These are phyloP conservation scores for Pharus latifolius DNA, from an alignment of 176 grass and related monocot genomes.

Conservation along the genomic window DNA sequence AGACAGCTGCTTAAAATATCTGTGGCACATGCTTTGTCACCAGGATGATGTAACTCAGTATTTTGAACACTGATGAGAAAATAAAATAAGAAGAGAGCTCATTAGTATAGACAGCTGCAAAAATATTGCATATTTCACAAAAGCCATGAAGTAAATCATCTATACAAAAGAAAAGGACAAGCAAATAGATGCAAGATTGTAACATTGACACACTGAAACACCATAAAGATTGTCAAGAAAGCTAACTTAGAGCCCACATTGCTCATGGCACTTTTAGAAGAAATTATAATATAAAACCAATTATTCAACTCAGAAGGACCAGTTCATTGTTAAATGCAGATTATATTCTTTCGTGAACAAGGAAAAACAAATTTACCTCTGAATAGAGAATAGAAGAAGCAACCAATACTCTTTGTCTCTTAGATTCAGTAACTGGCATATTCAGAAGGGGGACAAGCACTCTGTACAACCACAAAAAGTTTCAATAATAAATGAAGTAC, in stretches of 20 bases:
- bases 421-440: conserved; percentile 90
- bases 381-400: conserved; percentile 89
- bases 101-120: too few species aligned
- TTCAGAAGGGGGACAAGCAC: conserved; percentile 78
- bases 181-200: background rate
- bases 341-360: background rate
- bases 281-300: background rate
- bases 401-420: conserved; percentile 90
- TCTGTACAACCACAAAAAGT: conserved; percentile 38
- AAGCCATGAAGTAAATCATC: background rate
- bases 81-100: background rate
- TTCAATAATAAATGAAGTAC: conserved; percentile 18
- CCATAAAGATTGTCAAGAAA: background rate
- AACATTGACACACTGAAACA: background rate
- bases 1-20: background rate
- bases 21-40: background rate
- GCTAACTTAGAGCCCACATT: background rate
- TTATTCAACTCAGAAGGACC: background rate
- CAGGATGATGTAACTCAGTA: background rate
- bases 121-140: background rate
- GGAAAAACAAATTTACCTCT: conserved; percentile 52
- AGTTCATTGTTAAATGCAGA: conserved; percentile 5
- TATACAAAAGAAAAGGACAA: too few species aligned
- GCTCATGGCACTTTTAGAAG: background rate
- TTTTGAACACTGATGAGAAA: background rate